Conservation (phyloP, 345 rosid species). For the Eutrema heterophyllum region DNA sequence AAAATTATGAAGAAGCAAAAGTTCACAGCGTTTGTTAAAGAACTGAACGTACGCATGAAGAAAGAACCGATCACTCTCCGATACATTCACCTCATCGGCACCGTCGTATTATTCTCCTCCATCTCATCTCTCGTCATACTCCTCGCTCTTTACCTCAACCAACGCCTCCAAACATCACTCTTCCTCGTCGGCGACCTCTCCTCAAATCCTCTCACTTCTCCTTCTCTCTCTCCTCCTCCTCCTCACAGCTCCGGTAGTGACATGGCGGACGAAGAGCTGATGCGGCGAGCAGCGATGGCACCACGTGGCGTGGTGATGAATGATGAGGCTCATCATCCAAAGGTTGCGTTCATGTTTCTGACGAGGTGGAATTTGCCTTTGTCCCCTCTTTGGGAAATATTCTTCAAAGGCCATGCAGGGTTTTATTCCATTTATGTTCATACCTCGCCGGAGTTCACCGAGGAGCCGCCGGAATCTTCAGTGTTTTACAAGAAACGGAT, state of each 20-base stretch:
- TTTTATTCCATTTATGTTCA: conserved; percentile 64
- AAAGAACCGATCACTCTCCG: conserved; percentile 14
- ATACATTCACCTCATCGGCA: conserved; percentile 25
- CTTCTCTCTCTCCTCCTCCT: background rate
- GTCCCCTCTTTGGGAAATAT: conserved; percentile 68
- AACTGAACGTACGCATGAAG: conserved; percentile 12
- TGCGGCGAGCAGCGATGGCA: conserved; percentile 23
- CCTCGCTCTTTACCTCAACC: conserved; percentile 25
- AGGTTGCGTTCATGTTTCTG: conserved; percentile 76
- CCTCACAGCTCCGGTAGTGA: background rate
- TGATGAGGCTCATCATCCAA: conserved; percentile 22
- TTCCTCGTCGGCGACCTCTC: conserved; percentile 14
- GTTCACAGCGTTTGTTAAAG: conserved; percentile 17
- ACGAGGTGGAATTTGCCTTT: conserved; percentile 49
- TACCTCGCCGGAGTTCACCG: conserved; percentile 47
- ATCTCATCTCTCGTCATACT: conserved; percentile 26
- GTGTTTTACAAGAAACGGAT: conserved; percentile 56
- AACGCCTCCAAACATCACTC: conserved; percentile 23
- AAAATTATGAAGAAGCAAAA: conserved; percentile 15
- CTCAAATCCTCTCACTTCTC: conserved; percentile 8
- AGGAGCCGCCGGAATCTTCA: conserved; percentile 37
- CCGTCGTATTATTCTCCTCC: conserved; percentile 25
- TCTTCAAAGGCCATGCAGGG: conserved; percentile 48
- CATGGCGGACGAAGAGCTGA: conserved; percentile 30
- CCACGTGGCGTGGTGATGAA: background rate